phyloP scores from a whole-genome alignment of 306 rosid species.

The Abrus pulchellus region DNA sequence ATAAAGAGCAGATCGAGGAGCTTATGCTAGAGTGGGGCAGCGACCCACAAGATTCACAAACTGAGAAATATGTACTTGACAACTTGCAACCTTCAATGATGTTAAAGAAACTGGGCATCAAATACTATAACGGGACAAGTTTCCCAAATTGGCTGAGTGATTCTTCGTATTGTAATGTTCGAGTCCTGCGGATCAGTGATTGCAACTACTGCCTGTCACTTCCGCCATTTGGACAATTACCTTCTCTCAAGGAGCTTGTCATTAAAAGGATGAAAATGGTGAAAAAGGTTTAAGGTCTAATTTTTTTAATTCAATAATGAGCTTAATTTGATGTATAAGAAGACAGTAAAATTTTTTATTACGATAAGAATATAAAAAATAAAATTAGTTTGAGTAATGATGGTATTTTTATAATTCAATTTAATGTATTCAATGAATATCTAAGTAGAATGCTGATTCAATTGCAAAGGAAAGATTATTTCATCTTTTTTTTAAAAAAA shows the following conservation, averaged over 20 bases:
- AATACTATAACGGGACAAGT: neutral
- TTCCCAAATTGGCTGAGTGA: conserved; percentile 27
- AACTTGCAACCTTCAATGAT: conserved; percentile 4
- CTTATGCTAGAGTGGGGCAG: conserved; percentile 3
- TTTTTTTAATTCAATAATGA: no score
- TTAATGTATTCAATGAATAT: no score
- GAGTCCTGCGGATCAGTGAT: neutral
- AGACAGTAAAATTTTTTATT: no score
- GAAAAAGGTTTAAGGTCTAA: neutral
- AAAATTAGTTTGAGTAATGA: no score
- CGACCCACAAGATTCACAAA: neutral
- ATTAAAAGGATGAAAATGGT: conserved; percentile 5
- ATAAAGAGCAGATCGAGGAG: conserved; percentile 15
- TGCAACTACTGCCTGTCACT: conserved; percentile 12
- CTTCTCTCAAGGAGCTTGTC: neutral
- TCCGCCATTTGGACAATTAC: conserved; percentile 9
- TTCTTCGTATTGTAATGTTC: conserved; percentile 21
- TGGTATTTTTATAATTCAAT: no score
- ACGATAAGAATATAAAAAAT: no score
- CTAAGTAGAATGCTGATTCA: no score
- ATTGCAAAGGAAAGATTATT: no score
- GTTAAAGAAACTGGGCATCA: conserved; percentile 10
- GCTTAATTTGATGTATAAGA: no score
- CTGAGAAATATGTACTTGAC: neutral
- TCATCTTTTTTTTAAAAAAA: no score